These are phyloP conservation scores for Leishmania turanica DNA, from an alignment of 208 protist species.

Conservation along the genomic window DNA sequence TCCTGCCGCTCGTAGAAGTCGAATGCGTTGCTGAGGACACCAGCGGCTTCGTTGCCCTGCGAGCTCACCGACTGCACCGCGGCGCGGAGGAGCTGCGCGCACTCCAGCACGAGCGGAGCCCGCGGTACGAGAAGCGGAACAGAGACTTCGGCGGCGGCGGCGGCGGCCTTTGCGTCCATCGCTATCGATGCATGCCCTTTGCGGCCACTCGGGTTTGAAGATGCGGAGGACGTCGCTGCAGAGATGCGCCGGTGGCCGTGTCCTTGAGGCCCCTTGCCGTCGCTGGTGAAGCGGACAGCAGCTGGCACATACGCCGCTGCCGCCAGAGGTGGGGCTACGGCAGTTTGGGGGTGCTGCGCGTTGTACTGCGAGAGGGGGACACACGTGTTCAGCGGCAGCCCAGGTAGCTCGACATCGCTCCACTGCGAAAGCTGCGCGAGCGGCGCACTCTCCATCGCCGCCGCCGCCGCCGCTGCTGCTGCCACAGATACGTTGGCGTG, in stretches of 20 bases:
- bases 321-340: conserved; percentile 23
- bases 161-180: conserved; percentile 8
- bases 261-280: conserved; percentile 2
- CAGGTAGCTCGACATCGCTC: conserved; percentile 58
- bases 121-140: conserved; percentile 57
- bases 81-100: conserved; percentile 51
- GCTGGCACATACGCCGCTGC: conserved; percentile 45
- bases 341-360: conserved; percentile 45
- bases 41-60: conserved; percentile 44
- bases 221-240: not conserved
- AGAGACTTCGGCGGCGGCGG: conserved; percentile 17
- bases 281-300: conserved; percentile 1
- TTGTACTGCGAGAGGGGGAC: conserved; percentile 63
- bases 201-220: not conserved
- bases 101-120: conserved; percentile 61
- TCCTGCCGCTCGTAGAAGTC: conserved; percentile 57
- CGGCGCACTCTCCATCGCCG: conserved; percentile 15
- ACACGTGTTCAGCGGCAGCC: conserved; percentile 57
- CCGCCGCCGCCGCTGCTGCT: conserved; percentile 4
- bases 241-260: conserved; percentile 2
- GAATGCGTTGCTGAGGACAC: conserved; percentile 50
- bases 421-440: conserved; percentile 30
- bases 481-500: conserved; percentile 6
- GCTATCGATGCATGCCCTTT: conserved; percentile 6
- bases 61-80: conserved; percentile 47